phyloP scores from a whole-genome alignment of 2,329 filamentous ascomycete species.

The Apiospora malaysiana region DNA sequence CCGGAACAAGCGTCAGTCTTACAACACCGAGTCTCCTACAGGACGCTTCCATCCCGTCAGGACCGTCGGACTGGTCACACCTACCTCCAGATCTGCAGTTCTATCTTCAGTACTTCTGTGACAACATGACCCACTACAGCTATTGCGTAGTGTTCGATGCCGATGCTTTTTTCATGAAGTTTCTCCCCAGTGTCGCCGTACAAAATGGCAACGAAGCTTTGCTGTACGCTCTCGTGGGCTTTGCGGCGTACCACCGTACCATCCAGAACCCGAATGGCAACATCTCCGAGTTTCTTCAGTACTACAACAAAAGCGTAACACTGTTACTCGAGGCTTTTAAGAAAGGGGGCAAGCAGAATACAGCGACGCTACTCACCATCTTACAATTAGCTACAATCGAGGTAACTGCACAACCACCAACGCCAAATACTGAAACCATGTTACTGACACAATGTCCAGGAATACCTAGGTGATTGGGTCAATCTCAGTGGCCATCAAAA shows the following conservation, averaged over 20 bases:
- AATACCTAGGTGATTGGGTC: constrained; percentile 94
- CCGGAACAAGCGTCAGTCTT: constrained; percentile 46
- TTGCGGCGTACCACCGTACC: constrained; percentile 85
- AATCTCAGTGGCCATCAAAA: constrained; percentile 92
- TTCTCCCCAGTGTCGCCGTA: constrained; percentile 74
- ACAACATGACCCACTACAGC: constrained; percentile 80
- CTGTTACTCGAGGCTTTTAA: constrained; percentile 75
- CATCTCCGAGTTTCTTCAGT: constrained; percentile 82
- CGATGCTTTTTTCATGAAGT: constrained; percentile 74
- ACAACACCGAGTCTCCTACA: constrained; percentile 40
- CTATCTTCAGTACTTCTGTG: constrained; percentile 79
- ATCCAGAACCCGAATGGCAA: constrained; percentile 73
- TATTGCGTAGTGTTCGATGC: constrained; percentile 78
- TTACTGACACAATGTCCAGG: constrained; percentile 55
- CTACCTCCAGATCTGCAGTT: constrained; percentile 74
- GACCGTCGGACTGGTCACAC: constrained; percentile 56
- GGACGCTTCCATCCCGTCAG: constrained; percentile 37
- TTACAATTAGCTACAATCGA: constrained; percentile 93
- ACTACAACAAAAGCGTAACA: constrained; percentile 88
- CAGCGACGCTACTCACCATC: constrained; percentile 83
- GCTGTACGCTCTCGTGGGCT: constrained; percentile 85
- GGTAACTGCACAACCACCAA: constrained; percentile 52
- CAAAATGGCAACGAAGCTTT: constrained; percentile 72
- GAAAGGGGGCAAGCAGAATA: constrained; percentile 71
- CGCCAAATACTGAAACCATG: background rate